These are phyloP conservation scores for Fusarium sp. DNA, from an alignment of 2,329 filamentous ascomycete genomes.

Conservation along the genomic window DNA sequence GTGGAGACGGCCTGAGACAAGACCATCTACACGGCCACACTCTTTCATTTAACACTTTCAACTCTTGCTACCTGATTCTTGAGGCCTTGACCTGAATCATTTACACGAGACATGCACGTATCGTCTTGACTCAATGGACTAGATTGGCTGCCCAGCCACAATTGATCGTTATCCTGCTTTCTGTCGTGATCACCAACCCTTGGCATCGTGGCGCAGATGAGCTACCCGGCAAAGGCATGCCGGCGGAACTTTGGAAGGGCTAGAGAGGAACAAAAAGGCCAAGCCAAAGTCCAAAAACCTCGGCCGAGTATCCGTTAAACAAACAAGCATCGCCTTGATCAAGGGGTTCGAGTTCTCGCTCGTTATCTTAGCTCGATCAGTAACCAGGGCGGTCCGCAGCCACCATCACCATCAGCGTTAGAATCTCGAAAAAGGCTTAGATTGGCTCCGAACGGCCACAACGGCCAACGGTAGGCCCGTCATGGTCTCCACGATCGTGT, in stretches of 20 bases:
- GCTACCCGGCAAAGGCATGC: background rate
- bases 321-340: background rate
- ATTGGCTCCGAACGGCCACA: background rate
- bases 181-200: background rate
- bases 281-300: background rate
- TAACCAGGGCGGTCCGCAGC: background rate
- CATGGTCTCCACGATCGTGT: background rate
- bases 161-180: background rate
- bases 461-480: background rate
- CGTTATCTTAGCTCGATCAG: background rate
- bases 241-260: background rate
- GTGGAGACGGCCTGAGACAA: constrained; percentile 13
- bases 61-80: background rate
- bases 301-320: background rate
- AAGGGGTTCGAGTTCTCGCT: background rate
- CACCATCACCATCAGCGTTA: background rate
- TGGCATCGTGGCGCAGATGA: background rate
- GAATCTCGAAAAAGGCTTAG: background rate
- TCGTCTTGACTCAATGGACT: background rate
- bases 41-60: background rate
- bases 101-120: background rate
- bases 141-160: background rate
- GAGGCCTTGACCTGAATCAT: background rate
- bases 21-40: background rate
- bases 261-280: background rate